Evolutionary conservation across 352 stramenopile genomes (phyloP).

Genomic region (Phytophthora europaea): DNA sequence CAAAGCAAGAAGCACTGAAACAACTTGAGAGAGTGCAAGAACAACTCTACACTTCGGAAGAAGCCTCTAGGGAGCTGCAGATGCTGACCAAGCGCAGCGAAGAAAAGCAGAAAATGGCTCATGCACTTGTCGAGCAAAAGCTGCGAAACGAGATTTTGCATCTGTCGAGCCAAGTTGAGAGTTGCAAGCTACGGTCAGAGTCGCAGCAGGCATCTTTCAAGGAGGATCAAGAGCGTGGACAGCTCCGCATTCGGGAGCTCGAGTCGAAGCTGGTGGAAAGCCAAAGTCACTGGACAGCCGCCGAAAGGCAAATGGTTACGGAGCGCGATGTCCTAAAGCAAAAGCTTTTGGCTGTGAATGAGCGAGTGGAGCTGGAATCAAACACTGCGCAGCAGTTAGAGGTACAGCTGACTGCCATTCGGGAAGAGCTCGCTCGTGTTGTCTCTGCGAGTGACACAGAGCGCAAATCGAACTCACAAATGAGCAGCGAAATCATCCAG

Average conservation of each 20-base stretch:
- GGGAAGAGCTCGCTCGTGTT: slow-evolving; percentile 58
- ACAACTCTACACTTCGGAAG: slow-evolving; percentile 29
- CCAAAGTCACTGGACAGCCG: slow-evolving; percentile 46
- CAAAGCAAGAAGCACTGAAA: slow-evolving; percentile 13
- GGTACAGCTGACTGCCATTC: slow-evolving; percentile 51
- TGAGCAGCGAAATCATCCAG: slow-evolving; percentile 61
- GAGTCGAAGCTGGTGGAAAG: slow-evolving; percentile 46
- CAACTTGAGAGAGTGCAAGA: slow-evolving; percentile 33
- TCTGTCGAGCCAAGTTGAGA: slow-evolving; percentile 64
- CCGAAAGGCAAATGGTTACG: slow-evolving; percentile 47
- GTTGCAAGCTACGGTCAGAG: slow-evolving; percentile 48
- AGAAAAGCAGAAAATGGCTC: slow-evolving; percentile 48
- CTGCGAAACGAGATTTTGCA: slow-evolving; percentile 73
- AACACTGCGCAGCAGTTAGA: slow-evolving; percentile 52
- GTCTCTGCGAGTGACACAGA: slow-evolving; percentile 49
- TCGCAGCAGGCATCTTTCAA: slow-evolving; percentile 50
- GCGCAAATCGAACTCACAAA: slow-evolving; percentile 35
- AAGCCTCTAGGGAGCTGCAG: slow-evolving; percentile 36
- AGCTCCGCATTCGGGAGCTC: slow-evolving; percentile 48
- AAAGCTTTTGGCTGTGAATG: slow-evolving; percentile 47
- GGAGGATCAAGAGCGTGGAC: slow-evolving; percentile 39
- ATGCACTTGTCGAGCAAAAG: slow-evolving; percentile 67
- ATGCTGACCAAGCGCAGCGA: slow-evolving; percentile 35
- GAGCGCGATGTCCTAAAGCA: slow-evolving; percentile 70
- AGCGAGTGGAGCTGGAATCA: slow-evolving; percentile 54